Evolutionary conservation across 495 filamentous ascomycete species (phyloP).

Genomic region (Aspergillus leporis): DNA sequence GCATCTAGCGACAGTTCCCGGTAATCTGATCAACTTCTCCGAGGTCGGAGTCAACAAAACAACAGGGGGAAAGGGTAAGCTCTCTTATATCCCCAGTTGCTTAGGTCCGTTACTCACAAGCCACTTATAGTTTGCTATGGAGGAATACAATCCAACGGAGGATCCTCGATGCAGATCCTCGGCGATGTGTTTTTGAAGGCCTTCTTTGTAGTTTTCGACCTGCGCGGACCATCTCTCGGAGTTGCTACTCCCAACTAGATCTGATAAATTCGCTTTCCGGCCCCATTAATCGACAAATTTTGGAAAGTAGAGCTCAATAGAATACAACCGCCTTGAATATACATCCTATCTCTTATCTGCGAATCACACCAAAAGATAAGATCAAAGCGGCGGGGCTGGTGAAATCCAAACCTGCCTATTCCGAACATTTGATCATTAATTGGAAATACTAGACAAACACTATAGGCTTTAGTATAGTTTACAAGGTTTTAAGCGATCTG

Average conservation of each 20-base stretch:
- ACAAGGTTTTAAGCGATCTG: too few species aligned
- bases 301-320: neutral
- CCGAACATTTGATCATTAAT: too few species aligned
- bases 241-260: constrained; percentile 29
- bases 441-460: too few species aligned
- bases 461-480: too few species aligned
- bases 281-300: neutral
- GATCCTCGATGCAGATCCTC: constrained; percentile 64
- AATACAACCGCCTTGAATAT: neutral
- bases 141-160: constrained; percentile 64
- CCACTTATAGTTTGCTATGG: constrained; percentile 62
- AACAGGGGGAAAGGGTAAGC: constrained; percentile 41
- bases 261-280: constrained; percentile 3
- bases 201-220: constrained; percentile 77
- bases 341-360: neutral
- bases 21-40: constrained; percentile 65
- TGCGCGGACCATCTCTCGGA: constrained; percentile 45
- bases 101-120: neutral
- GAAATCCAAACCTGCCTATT: too few species aligned
- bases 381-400: too few species aligned
- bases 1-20: constrained; percentile 64
- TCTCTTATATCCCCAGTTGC: neutral
- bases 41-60: constrained; percentile 49
- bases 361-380: neutral
- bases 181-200: constrained; percentile 81